Percentiles rank a stretch among this genome's conserved stretches.
phyloP scores from a whole-genome alignment of 495 filamentous ascomycete species.

The Amniculicola lignicola region DNA sequence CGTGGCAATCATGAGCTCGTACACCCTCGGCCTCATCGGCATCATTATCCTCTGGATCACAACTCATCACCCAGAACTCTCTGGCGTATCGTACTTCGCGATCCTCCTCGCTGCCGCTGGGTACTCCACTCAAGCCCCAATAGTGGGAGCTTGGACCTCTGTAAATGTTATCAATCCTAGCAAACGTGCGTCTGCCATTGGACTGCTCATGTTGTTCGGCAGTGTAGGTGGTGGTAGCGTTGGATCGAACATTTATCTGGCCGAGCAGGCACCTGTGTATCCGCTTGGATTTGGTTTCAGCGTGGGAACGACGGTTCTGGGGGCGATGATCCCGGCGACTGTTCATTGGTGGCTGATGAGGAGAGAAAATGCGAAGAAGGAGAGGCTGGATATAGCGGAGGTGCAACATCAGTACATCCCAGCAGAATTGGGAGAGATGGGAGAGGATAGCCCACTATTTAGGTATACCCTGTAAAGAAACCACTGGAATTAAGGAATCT shows the following conservation, averaged over 20 bases:
- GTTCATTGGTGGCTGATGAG: conserved; percentile 1
- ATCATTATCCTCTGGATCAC: no score
- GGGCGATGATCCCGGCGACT: neutral
- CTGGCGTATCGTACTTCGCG: no score
- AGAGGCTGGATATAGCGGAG: neutral
- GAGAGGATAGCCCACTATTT: neutral
- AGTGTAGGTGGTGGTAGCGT: neutral
- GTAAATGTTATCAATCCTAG: no score
- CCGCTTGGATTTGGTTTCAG: neutral
- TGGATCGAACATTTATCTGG: neutral
- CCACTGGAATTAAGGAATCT: no score
- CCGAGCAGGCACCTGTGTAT: neutral
- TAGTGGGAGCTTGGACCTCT: no score
- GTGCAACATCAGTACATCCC: neutral
- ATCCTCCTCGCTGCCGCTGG: no score
- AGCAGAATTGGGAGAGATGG: neutral
- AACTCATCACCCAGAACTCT: no score
- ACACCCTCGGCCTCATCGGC: no score
- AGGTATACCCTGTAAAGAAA: neutral
- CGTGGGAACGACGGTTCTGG: neutral
- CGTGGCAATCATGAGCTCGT: no score
- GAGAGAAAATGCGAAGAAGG: neutral
- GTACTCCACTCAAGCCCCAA: no score
- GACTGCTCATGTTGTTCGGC: no score
- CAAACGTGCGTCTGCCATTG: no score